Percentiles rank a stretch among this genome's conserved stretches.
Conservation (phyloP, 1,284 basidiomycete genomes). For the Peniophora sp. region DNA sequence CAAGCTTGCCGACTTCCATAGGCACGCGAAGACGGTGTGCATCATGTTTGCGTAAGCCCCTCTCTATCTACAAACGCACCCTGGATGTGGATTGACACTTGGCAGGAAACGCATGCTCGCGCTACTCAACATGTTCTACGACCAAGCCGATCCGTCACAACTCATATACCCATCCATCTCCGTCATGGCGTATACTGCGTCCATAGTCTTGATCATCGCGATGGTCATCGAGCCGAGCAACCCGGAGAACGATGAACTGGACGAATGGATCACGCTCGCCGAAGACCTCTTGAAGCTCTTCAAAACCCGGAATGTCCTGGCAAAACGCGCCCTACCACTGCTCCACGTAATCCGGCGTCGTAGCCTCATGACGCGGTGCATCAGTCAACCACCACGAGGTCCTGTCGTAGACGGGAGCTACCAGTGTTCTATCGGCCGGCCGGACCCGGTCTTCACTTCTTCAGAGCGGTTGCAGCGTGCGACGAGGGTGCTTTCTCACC, state of each 20-base stretch:
- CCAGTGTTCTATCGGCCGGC: background rate
- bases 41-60: conserved; percentile 10
- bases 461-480: conserved; percentile 9
- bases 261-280: conserved; percentile 16
- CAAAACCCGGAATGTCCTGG: conserved; percentile 10
- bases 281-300: conserved; percentile 9
- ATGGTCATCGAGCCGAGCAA: conserved; percentile 14
- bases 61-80: no score
- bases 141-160: conserved; percentile 3
- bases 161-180: conserved; percentile 6
- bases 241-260: conserved; percentile 14
- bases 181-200: background rate
- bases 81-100: no score
- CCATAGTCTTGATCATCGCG: conserved; percentile 13
- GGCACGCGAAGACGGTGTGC: conserved; percentile 10
- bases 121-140: conserved; percentile 3
- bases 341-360: conserved; percentile 14
- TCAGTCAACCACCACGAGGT: conserved; percentile 2
- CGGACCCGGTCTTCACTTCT: conserved; percentile 1
- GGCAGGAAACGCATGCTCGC: conserved; percentile 1
- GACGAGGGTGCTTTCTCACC: conserved; percentile 10
- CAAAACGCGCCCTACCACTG: conserved; percentile 11
- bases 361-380: conserved; percentile 10
- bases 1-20: conserved; percentile 9
- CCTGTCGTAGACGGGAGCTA: background rate